Evolutionary conservation across 306 rosid genomes (phyloP), one percentile per base, ranked within the genome.

Genomic region (Chamaecrista fasciculata): DNA sequence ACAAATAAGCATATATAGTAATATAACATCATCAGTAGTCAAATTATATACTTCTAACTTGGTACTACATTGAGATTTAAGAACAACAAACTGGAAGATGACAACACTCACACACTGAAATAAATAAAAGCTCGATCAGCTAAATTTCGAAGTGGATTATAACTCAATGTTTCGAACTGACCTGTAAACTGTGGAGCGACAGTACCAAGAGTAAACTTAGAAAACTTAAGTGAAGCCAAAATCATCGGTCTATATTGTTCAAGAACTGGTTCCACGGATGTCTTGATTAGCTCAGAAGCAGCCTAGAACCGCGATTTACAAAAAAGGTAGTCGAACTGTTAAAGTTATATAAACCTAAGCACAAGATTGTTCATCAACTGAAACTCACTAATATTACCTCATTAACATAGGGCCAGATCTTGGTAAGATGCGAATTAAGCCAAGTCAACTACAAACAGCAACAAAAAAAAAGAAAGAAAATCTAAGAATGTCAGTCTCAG

Each of bases 171-270:
- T 21, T 25, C 19, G 33, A 71, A 80, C 86, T 60, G 46, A 91
- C 97, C 99, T 79, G 99, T 89, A 67, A 87, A 95, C 57, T 95
- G 96, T 0, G 99, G 99, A 5, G 99, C 91, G 34, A 95, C 99
- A 50, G 97, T 87, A 2, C 99, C 97, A 69, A 95, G 97, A 60
- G 99, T 89, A 29, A 95, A 80, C 88, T 89, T 95, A 0, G 99
- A 95, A 77, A 95, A 95, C 67, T 85, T 89, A 8, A 95, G 87
- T 9, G 99, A 77, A 55, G 92, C 72, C 78, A 91, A 75, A 56
- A 91, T 56, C 1, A 80, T 9, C 0, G 99, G 97, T 66, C 86
- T 84, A 40, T 95, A 95, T 68, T 87, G 86, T 67, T 95, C 99
- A 28, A 95, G 84, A 74, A 91, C 61, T 2, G 97, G 99, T 77